phyloP scores from a whole-genome alignment of 306 rosid species.

The Begonia masoniana region DNA sequence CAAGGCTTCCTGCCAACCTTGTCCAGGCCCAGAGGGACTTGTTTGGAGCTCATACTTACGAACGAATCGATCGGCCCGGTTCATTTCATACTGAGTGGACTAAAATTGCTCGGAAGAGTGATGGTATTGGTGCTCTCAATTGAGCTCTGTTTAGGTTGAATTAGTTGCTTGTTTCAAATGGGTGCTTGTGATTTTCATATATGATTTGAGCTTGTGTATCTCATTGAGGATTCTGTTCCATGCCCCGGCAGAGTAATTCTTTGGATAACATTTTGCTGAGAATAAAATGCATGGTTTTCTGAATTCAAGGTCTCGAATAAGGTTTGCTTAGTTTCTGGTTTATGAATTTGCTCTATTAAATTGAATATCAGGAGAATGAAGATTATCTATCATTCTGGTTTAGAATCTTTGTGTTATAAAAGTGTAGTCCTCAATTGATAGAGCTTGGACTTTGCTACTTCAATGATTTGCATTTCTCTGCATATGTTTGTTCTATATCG shows the following conservation, averaged over 20 bases:
- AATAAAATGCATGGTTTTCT: conserved; percentile 1
- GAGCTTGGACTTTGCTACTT: no score
- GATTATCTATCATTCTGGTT: no score
- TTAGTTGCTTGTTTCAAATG: not conserved
- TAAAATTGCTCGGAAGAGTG: conserved; percentile 55
- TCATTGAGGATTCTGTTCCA: conserved; percentile 19
- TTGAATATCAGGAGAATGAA: not conserved
- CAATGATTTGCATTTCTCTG: no score
- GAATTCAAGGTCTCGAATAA: not conserved
- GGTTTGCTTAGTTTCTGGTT: not conserved
- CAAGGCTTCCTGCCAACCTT: conserved; percentile 87
- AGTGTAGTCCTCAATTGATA: no score
- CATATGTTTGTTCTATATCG: no score
- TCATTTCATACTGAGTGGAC: conserved; percentile 90
- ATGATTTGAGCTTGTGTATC: conserved; percentile 19
- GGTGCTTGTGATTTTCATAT: conserved; percentile 4
- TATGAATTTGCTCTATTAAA: not conserved
- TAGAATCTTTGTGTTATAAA: no score
- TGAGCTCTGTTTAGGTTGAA: conserved; percentile 19
- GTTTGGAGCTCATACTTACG: conserved; percentile 94
- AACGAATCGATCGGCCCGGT: conserved; percentile 73
- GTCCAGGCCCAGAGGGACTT: conserved; percentile 96
- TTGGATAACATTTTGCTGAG: conserved; percentile 1
- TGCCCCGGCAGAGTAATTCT: conserved; percentile 8
- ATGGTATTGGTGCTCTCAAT: conserved; percentile 48